A percentile compares a stretch with the other conserved stretches of the same genome.
phyloP scores from a whole-genome alignment of 345 rosid genomes.

The Eucalyptus sideroxylon region DNA sequence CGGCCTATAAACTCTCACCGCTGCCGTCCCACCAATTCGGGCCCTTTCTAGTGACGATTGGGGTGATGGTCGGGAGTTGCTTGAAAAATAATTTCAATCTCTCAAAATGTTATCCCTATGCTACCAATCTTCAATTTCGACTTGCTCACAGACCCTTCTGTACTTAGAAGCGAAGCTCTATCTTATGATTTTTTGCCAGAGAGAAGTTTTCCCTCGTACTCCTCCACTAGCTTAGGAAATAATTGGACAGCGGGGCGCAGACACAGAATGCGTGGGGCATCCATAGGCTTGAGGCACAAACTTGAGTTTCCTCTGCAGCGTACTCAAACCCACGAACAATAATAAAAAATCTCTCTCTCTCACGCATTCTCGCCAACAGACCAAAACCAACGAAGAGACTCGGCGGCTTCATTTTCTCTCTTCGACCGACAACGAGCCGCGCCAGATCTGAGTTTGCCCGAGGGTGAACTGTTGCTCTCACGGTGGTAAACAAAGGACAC shows the following conservation, averaged over 20 bases:
- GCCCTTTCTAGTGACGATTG: too few relatives aligned
- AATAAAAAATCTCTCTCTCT: neutral
- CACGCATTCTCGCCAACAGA: neutral
- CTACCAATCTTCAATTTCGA: neutral
- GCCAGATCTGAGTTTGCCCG: neutral
- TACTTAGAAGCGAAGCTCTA: neutral
- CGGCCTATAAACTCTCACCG: accelerated
- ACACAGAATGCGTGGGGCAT: neutral
- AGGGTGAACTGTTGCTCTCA: neutral
- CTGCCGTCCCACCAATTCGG: neutral
- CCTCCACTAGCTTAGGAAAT: neutral
- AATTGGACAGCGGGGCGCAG: neutral
- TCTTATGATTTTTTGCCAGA: neutral
- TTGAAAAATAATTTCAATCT: neutral
- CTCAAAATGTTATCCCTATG: neutral
- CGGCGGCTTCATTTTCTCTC: neutral
- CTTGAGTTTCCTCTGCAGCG: neutral
- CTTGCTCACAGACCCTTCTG: neutral
- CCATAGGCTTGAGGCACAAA: neutral
- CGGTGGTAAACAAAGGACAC: neutral
- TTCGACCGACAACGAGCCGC: neutral
- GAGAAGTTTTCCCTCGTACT: neutral
- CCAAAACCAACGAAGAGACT: neutral
- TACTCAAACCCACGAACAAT: neutral
- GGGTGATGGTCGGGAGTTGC: neutral